Evolutionary conservation across 2,329 filamentous ascomycete species (phyloP).

Genomic region (Didymella glomerata): DNA sequence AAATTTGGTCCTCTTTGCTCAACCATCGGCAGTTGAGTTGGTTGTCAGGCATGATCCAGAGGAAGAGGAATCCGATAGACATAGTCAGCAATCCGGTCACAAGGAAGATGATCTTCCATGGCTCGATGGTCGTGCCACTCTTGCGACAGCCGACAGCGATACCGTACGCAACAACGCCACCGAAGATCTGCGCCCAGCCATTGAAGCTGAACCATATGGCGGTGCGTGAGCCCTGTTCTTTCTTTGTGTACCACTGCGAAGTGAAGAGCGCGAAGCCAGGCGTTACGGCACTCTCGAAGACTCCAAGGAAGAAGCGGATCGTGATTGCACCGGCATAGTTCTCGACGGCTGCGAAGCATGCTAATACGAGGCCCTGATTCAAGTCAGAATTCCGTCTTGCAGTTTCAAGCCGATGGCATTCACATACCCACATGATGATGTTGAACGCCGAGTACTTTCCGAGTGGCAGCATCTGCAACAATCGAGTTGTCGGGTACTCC

Average conservation of each 20-base stretch:
- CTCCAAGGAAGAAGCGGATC: slow-evolving; percentile 72
- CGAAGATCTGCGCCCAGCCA: slow-evolving; percentile 68
- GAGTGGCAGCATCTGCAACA: slow-evolving; percentile 70
- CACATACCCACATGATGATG: slow-evolving; percentile 28
- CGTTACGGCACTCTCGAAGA: slow-evolving; percentile 73
- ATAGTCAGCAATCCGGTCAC: slow-evolving; percentile 56
- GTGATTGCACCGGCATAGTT: slow-evolving; percentile 69
- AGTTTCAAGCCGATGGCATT: background rate
- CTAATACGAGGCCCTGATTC: slow-evolving; percentile 62
- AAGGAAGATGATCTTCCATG: slow-evolving; percentile 70
- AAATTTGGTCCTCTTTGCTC: slow-evolving; percentile 69
- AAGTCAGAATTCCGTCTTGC: slow-evolving; percentile 9
- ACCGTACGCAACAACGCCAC: slow-evolving; percentile 69
- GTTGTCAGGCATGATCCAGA: slow-evolving; percentile 64
- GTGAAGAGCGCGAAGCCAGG: slow-evolving; percentile 75
- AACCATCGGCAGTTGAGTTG: slow-evolving; percentile 70
- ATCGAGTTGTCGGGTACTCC: slow-evolving; percentile 72
- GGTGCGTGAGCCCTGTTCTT: slow-evolving; percentile 69
- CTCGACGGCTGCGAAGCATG: slow-evolving; percentile 69
- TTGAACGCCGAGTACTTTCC: slow-evolving; percentile 65
- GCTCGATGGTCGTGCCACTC: slow-evolving; percentile 65
- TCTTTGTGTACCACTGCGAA: slow-evolving; percentile 75
- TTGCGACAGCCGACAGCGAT: slow-evolving; percentile 65
- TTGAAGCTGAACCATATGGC: slow-evolving; percentile 76
- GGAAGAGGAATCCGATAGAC: slow-evolving; percentile 53